Base-by-base conservation (phyloP, 2,329 filamentous ascomycete genomes). In the Ceratocystis variospora region DNA sequence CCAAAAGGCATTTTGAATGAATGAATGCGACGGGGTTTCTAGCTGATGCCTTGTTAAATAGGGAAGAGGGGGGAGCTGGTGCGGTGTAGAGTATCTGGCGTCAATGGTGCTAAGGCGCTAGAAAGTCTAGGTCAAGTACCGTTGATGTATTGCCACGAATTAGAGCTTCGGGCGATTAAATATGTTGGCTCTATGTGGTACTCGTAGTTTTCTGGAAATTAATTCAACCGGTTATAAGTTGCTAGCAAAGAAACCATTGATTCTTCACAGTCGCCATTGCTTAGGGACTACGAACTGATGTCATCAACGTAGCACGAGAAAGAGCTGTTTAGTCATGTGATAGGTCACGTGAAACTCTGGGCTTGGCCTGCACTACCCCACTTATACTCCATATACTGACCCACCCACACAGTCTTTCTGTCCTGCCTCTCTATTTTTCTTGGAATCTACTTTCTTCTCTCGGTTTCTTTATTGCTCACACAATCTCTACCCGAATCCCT, bases 1-100 rank as follows among this genome's bases (percentile, higher is more conserved):
- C 80, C 83, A 72, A 85, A 85, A 62, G 83, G 81, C 83, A 85
- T 85, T 33, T 71, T 72, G 22, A 15, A 12, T 28, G 70, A 31
- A 68, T 46, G 48, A 53, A 22, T 19, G 8, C 8, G 8, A 10
- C 48, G 48, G 19, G 22, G 0, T 53, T 53, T 53, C 22, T 17
- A 1, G 37, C 12, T 41, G 10, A 41, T 41, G 37, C 10, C 37
- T 15, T 41, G 37, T 15, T 5, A 10, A 41, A 8, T 10, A 41
- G 37, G 37, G 37, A 41, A 41, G 8, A 28, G 15, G 22, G 17
- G 10, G 10, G 48, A 19, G 25, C 4, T 53, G 22, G 3, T 7
- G 22, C 3, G 48, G 10, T 53, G 19, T 53, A 10, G 19, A 41
- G 12, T 41, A 1, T 41, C 48, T 53, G 48, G 25, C 48, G 22